Evolutionary conservation across 768 basidiomycete species (phyloP), one percentile per base, ranked within the genome.

Genomic region (Cubamyces sp.): DNA sequence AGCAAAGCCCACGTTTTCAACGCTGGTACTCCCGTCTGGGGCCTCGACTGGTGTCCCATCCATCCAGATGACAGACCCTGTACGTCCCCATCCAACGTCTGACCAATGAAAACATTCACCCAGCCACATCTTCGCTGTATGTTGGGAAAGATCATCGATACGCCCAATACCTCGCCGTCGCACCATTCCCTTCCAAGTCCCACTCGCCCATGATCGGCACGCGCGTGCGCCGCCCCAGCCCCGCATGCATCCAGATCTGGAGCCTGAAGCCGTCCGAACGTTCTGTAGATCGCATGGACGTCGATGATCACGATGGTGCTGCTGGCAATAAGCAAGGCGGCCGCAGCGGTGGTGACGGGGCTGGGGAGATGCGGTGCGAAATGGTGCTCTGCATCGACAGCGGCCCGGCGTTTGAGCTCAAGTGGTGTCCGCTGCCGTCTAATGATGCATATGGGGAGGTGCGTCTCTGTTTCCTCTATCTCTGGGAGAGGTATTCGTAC

Each of bases 361-460:
- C 62, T 0, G 86, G 86, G 0, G 74, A 78, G 57, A 82, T 92
- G 79, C 77, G 70, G 18, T 96, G 95, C 65, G 94, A 93, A 70
- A 81, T 97, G 81, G 87, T 95, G 2, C 69, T 98, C 0, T 96
- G 94, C 64, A 66, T 94, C 9, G 88, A 95, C n/a, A 79, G 81
- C 19, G 94, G 96, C 0, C 83, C 90, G 4, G 90, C 87, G 2
- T 83, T 87, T 66, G 89, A 92, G 52, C 71, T 96, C 15, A 94
- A 90, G 74, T 98, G 96, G 96, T 96, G 96, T 73, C 96, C 96
- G 3, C 72, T 94, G 28, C 94, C 95, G 0, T 86, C 90, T 18
- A 84, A 92, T 66, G 92, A 93, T 59, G 49, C 72, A 9, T 34
- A 11, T 34, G 34, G 5, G 34, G 34, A 34, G 34, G 34, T 9